Evolutionary conservation across 2,329 filamentous ascomycete genomes (phyloP).

Genomic region (Neoarthrinium moseri): DNA sequence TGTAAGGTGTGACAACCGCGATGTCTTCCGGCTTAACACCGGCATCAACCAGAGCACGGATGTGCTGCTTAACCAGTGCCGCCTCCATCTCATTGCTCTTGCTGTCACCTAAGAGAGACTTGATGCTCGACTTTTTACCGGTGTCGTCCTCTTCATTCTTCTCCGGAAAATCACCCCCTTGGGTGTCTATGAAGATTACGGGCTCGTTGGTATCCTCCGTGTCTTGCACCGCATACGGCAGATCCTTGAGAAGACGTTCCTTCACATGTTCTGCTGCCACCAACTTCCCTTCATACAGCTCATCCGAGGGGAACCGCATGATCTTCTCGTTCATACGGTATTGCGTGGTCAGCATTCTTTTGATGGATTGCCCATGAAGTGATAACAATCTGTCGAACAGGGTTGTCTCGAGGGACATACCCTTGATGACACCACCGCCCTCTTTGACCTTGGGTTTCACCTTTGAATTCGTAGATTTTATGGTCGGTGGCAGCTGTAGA

Average conservation of each 20-base stretch:
- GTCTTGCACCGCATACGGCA: conserved; percentile 74
- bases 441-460: conserved; percentile 33
- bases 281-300: conserved; percentile 81
- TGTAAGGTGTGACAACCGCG: conserved; percentile 93
- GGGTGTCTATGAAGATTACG: conserved; percentile 92
- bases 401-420: conserved; percentile 76
- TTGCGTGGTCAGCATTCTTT: conserved; percentile 93
- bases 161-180: conserved; percentile 89
- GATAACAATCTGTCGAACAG: conserved; percentile 86
- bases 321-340: conserved; percentile 98
- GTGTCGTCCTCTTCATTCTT: conserved; percentile 71
- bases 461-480: conserved; percentile 72
- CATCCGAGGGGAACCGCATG: conserved; percentile 89
- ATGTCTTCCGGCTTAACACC: conserved; percentile 83
- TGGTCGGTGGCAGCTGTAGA: conserved; percentile 88
- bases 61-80: conserved; percentile 74
- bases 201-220: conserved; percentile 87
- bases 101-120: conserved; percentile 51
- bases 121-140: conserved; percentile 43
- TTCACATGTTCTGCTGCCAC: conserved; percentile 80
- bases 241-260: conserved; percentile 68
- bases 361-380: conserved; percentile 79
- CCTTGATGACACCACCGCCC: conserved; percentile 39
- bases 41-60: conserved; percentile 70
- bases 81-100: conserved; percentile 81